Conservation (phyloP, 2,329 filamentous ascomycete species). For the Mycogone perniciosa region DNA sequence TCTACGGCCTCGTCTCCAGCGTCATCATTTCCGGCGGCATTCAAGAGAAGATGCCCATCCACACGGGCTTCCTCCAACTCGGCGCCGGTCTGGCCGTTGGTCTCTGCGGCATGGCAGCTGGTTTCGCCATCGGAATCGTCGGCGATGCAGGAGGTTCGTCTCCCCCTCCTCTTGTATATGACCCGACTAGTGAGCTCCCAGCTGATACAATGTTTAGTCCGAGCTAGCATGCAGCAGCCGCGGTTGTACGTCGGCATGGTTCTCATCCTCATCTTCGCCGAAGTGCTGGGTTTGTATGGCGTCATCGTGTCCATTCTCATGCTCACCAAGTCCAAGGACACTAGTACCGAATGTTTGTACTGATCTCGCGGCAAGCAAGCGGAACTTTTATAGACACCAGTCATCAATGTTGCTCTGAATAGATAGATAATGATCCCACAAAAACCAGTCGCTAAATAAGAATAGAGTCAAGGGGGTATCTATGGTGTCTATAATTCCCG, state of each 20-base stretch:
- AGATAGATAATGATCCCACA: neutral
- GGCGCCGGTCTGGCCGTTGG: constrained; percentile 78
- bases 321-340: constrained; percentile 36
- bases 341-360: constrained; percentile 33
- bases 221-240: constrained; percentile 77
- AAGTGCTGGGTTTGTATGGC: constrained; percentile 19
- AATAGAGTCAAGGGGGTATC: constrained; percentile 7
- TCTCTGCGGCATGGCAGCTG: constrained; percentile 75
- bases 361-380: constrained; percentile 16
- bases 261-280: constrained; percentile 95
- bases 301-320: constrained; percentile 44
- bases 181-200: too few relatives aligned
- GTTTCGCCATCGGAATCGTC: constrained; percentile 82
- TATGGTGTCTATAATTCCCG: constrained; percentile 9
- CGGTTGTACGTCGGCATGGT: constrained; percentile 96
- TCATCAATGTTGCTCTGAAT: neutral
- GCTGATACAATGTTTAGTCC: constrained; percentile 39
- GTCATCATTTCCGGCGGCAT: constrained; percentile 27
- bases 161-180: too few relatives aligned
- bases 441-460: constrained; percentile 1
- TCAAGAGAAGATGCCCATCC: constrained; percentile 64
- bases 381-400: neutral
- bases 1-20: constrained; percentile 2
- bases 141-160: constrained; percentile 65
- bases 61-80: constrained; percentile 79